These are phyloP conservation scores for Eucalyptus marginata DNA, from an alignment of 345 rosid genomes.

Conservation along the genomic window DNA sequence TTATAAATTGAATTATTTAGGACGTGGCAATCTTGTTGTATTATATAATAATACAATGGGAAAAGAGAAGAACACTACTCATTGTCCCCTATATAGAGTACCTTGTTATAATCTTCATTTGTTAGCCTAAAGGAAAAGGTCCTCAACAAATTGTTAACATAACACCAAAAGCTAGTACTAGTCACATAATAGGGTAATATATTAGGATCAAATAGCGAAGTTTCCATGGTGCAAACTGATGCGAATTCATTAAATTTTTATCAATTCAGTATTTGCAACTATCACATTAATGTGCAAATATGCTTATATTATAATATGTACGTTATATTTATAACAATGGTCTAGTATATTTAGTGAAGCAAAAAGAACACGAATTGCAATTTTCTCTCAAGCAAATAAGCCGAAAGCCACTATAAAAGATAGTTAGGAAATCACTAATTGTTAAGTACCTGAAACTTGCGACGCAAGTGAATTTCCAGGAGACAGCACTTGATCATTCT, in stretches of 20 bases:
- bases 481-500: neutral
- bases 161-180: neutral
- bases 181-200: neutral
- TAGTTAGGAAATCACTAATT: neutral
- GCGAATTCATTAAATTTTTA: neutral
- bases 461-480: neutral
- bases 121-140: neutral
- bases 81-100: neutral
- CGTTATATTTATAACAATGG: neutral
- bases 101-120: neutral
- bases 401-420: neutral
- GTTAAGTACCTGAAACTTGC: neutral
- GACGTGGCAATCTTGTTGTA: neutral
- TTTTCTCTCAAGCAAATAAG: neutral
- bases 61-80: neutral
- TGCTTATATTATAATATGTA: neutral
- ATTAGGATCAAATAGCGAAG: neutral
- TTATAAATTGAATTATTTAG: neutral
- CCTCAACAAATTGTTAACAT: neutral
- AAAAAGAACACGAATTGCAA: neutral
- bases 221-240: neutral
- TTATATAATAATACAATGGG: neutral
- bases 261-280: neutral
- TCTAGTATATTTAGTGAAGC: neutral
- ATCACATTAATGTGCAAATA: neutral